A percentile compares a stretch with the other conserved stretches of the same genome.
Evolutionary conservation across 305 asterid genomes (phyloP).

Genomic region (Coffea humblotiana): DNA sequence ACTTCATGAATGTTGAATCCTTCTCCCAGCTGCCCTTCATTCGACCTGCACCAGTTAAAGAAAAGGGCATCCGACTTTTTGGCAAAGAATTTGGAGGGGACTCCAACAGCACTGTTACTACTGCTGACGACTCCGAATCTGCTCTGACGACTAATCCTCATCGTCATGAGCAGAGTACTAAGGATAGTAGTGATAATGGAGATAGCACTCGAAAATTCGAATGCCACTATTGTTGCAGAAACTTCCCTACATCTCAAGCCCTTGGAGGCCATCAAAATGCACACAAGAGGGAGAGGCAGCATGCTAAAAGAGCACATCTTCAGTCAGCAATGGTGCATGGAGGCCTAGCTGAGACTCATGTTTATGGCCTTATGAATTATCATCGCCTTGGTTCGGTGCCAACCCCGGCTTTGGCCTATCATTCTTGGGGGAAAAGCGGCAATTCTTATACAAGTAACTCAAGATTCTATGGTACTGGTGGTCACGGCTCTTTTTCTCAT

Average conservation of each 20-base stretch:
- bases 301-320: constrained; percentile 42
- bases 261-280: constrained; percentile 56
- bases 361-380: constrained; percentile 40
- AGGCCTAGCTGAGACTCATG: constrained; percentile 29
- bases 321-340: constrained; percentile 43
- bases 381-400: constrained; percentile 20
- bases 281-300: constrained; percentile 50
- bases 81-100: constrained; percentile 68
- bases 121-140: constrained; percentile 3
- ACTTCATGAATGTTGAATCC: constrained; percentile 82
- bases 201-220: constrained; percentile 38
- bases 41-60: constrained; percentile 49
- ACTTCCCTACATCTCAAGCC: constrained; percentile 56
- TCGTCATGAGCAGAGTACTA: constrained; percentile 2
- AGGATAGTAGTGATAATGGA: constrained; percentile 9
- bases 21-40: constrained; percentile 92
- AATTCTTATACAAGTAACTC: constrained; percentile 9
- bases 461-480: constrained; percentile 26
- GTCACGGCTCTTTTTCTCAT: constrained; percentile 17
- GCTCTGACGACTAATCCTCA: constrained; percentile 1
- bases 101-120: neutral
- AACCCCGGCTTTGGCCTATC: constrained; percentile 5
- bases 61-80: constrained; percentile 63
- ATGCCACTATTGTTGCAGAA: constrained; percentile 46
- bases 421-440: constrained; percentile 19